Base-by-base conservation (phyloP, 352 stramenopile genomes). In the Globisporangium irregulare region DNA sequence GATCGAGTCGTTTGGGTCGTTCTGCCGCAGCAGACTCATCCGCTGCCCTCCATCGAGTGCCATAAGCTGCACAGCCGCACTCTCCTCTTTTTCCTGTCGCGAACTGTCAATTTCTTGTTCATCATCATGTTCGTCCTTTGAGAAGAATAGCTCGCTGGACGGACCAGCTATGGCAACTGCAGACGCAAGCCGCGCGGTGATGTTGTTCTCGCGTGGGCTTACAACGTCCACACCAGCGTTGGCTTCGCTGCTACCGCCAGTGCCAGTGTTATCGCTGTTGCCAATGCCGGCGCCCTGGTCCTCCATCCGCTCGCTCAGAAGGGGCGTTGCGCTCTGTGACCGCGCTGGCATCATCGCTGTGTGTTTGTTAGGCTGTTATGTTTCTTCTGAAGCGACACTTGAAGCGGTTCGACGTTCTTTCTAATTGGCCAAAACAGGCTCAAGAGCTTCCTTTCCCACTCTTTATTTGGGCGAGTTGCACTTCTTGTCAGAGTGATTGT, bases 1-100 rank as follows among this genome's bases (percentile, higher is more conserved):
- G 10, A 59, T 59, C 27, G 54, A 59, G 54, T 59, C 54, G 25
- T 59, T 41, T 20, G 36, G 54, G 10, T 59, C 54, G 6, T 20
- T 15, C 24, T 41, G 54, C 54, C 36, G 27, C 25, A 41, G 54
- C 27, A 59, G 15, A 25, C 25, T 59, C 54, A 43, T 15, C 15
- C 54, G 54, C 27, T 32, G 54, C 2, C 54, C 54, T 38, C 54
- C 54, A 12, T 22, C 27, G 8, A 15, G 54, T 9, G 27, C 15
- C 25, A 25, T 2, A 24, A 38, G 54, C 27, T 36, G 54, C 6
- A 5, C 25, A 41, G 29, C 9, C 27, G 54, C 18, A 14, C 14
- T 46, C 10, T 59, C 27, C 25, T 59, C 27, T 24, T 59, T 18
- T 24, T 32, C 36, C 54, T 38, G 54, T 1, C 15, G 54, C 12